Percentiles rank a stretch among this genome's conserved stretches.
These are phyloP conservation scores for Selenicereus undatus DNA, from an alignment of 148 eudicot genomes.

Conservation along the genomic window DNA sequence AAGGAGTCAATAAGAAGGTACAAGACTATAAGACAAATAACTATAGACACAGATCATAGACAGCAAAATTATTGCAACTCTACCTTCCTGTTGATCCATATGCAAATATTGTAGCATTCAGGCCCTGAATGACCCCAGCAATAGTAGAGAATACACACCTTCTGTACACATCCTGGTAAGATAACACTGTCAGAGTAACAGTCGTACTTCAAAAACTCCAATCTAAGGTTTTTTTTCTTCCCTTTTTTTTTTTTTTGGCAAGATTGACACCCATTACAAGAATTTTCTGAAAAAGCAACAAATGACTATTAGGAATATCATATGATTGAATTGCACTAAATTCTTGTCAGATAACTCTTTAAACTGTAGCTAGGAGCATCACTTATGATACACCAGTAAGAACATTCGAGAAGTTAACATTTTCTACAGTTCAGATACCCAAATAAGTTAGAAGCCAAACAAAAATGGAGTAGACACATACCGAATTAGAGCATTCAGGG, in stretches of 20 bases:
- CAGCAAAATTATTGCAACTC: not conserved
- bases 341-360: no score
- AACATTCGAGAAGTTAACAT: no score
- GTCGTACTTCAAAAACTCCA: not conserved
- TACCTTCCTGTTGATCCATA: conserved; percentile 96
- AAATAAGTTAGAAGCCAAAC: no score
- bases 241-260: not conserved
- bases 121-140: conserved; percentile 76
- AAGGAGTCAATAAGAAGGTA: not conserved
- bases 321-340: not conserved
- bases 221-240: not conserved
- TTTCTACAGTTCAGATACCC: no score
- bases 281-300: not conserved
- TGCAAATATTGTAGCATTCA: conserved; percentile 82
- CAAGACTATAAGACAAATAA: not conserved
- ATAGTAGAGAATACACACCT: conserved; percentile 61
- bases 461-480: conserved; percentile 22
- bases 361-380: no score
- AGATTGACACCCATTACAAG: not conserved
- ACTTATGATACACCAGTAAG: no score
- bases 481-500: conserved; percentile 53
- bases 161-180: conserved; percentile 62
- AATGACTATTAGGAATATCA: not conserved
- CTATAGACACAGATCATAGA: not conserved
- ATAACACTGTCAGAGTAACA: not conserved